phyloP scores from a whole-genome alignment of 2,329 filamentous ascomycete genomes.

The Verticillium klebahnii region DNA sequence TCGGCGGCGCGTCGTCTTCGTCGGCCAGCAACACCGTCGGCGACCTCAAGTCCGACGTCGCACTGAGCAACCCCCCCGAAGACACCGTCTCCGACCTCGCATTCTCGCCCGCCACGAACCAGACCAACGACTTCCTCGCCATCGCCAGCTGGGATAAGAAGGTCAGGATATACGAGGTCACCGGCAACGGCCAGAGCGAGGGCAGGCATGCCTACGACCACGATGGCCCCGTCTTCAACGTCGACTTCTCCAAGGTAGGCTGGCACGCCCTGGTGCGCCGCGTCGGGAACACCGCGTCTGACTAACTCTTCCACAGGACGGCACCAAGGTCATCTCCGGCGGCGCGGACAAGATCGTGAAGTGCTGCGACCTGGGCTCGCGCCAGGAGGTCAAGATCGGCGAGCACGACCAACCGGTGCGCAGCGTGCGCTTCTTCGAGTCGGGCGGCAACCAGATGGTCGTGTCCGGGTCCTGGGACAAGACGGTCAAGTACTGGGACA shows the following conservation, averaged over 20 bases:
- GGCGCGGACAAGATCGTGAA: conserved; percentile 90
- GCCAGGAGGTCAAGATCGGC: conserved; percentile 68
- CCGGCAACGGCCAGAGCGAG: conserved; percentile 69
- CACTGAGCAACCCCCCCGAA: conserved; percentile 71
- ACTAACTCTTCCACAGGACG: conserved; percentile 58
- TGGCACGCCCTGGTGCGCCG: neutral
- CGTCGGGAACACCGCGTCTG: conserved; percentile 1
- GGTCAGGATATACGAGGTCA: conserved; percentile 93
- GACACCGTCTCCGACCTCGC: conserved; percentile 85
- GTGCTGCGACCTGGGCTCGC: conserved; percentile 73
- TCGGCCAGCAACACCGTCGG: conserved; percentile 69
- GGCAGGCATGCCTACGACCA: conserved; percentile 85
- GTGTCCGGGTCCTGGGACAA: conserved; percentile 93
- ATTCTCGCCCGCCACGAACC: conserved; percentile 63
- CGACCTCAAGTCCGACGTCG: conserved; percentile 85
- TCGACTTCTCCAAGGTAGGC: conserved; percentile 82
- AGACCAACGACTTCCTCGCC: conserved; percentile 71
- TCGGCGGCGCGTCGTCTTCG: conserved; percentile 48
- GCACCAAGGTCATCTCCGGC: conserved; percentile 79
- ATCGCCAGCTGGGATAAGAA: conserved; percentile 97
- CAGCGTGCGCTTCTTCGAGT: conserved; percentile 72
- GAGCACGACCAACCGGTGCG: conserved; percentile 82
- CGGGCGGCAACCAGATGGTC: conserved; percentile 69
- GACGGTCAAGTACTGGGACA: conserved; percentile 85
- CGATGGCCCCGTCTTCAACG: conserved; percentile 76